A percentile compares a stretch with the other conserved stretches of the same genome.
phyloP scores from a whole-genome alignment of 768 basidiomycete genomes.

The Lanmaoa rubissima region DNA sequence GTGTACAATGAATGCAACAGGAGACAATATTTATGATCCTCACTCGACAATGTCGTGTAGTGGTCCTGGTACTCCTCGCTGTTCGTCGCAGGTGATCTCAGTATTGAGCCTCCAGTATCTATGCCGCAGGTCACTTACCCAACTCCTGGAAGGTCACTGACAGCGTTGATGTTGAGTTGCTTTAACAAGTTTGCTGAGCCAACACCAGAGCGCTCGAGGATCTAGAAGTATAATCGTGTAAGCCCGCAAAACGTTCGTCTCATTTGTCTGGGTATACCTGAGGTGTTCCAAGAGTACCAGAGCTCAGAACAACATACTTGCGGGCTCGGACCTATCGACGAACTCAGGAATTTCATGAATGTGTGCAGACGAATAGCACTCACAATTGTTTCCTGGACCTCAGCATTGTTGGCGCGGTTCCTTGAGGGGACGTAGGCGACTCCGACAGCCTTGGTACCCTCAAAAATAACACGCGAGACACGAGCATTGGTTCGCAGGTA shows the following conservation, averaged over 20 bases:
- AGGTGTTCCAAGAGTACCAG: slow-evolving; percentile 67
- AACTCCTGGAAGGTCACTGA: slow-evolving; percentile 69
- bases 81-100: slow-evolving; percentile 2
- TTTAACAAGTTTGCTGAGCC: slow-evolving; percentile 53
- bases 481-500: slow-evolving; percentile 64
- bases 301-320: slow-evolving; percentile 64
- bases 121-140: slow-evolving; percentile 41
- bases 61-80: slow-evolving; percentile 75
- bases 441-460: slow-evolving; percentile 68
- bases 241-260: background rate
- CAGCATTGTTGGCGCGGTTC: slow-evolving; percentile 52
- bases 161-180: slow-evolving; percentile 57
- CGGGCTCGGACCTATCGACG: slow-evolving; percentile 46
- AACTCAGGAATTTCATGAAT: background rate
- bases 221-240: slow-evolving; percentile 32
- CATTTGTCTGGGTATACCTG: slow-evolving; percentile 30
- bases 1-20: background rate
- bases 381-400: slow-evolving; percentile 57
- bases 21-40: slow-evolving; percentile 17
- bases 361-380: background rate
- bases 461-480: slow-evolving; percentile 70
- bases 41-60: slow-evolving; percentile 66
- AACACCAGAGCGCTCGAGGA: slow-evolving; percentile 72
- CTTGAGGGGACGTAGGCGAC: slow-evolving; percentile 66
- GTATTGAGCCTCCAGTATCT: background rate